Evolutionary conservation across 164 flowering plant species (phyloP), one percentile per base, ranked within the genome.

Genomic region (Brasenia schreberi): DNA sequence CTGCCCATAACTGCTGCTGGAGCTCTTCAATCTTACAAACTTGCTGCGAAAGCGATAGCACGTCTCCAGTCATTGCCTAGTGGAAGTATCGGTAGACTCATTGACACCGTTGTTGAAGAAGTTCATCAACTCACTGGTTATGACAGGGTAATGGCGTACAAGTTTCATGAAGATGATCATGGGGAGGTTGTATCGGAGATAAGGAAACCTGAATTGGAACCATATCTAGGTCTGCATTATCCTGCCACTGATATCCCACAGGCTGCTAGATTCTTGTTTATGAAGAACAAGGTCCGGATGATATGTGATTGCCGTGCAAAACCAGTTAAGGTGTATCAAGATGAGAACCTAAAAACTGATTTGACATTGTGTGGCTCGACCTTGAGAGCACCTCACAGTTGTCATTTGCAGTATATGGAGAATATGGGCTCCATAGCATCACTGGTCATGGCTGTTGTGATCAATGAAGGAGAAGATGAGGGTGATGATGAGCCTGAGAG

Each of bases 241-340:
- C 96, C 96, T 16, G 94, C 96, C 62, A 90, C 96, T 5, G 96
- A 90, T 71, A 86, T 90, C 56, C 96, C 96, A 56, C 96, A 90
- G 73, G 96, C 96, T 19, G 84, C 96, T 18, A 78, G 96, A 2
- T 90, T 90, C 70, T 66, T 90, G 66, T 87, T 90, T 68, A 82
- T 90, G 96, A 87, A 87, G 83, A 87, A 87, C 72, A 87, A 85
- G 77, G 89, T 90, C 9, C 85, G 96, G 4, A 83, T 90, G 92
- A 87, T 90, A 43, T 86, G 87, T 70, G 94, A 90, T 74, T 90
- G 96, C 64, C 77, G 70, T 65, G 92, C 97, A 18, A 85, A 78
- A 67, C 83, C 78, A 62, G 89, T 87, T 43, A 84, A 76, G 70
- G 96, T 92, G 60, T 68, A 82, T 72, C 94, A 87, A 78, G 96